Evolutionary conservation across 2,329 filamentous ascomycete species (phyloP).

Genomic region (Beauveria varroae): DNA sequence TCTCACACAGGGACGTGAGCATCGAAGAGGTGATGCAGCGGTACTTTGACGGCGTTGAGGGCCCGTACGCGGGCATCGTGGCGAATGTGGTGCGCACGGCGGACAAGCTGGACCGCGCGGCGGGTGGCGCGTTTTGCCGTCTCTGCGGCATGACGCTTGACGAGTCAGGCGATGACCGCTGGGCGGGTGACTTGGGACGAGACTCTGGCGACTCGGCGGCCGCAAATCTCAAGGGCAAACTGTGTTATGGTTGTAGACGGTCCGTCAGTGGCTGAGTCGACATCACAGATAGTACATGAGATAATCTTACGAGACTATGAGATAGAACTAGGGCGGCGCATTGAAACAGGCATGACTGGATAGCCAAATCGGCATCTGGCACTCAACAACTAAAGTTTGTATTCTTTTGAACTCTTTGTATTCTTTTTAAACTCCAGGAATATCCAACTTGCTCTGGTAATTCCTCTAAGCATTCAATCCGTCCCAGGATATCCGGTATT

Average conservation of each 20-base stretch:
- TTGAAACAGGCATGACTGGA: background rate
- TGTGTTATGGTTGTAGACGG: conserved; percentile 71
- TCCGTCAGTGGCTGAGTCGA: conserved; percentile 44
- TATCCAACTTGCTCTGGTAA: background rate
- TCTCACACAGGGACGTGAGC: conserved; percentile 68
- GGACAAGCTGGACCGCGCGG: conserved; percentile 60
- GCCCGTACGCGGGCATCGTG: conserved; percentile 82
- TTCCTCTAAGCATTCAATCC: background rate
- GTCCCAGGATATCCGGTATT: conserved; percentile 1
- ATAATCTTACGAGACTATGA: background rate
- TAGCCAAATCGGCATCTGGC: background rate
- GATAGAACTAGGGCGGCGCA: background rate
- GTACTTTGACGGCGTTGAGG: conserved; percentile 77
- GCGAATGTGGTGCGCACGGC: conserved; percentile 91
- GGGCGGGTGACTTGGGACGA: conserved; percentile 53
- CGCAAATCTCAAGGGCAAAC: conserved; percentile 23
- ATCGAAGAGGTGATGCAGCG: conserved; percentile 87
- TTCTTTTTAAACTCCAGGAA: conserved; percentile 5
- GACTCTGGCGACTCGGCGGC: conserved; percentile 20
- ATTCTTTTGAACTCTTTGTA: conserved; percentile 2
- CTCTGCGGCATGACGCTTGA: conserved; percentile 64
- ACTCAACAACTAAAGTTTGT: background rate
- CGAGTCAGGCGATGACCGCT: conserved; percentile 54
- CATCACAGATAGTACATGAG: background rate
- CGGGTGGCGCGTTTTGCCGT: conserved; percentile 42